These are phyloP conservation scores for Mycena chlorophos DNA, from an alignment of 768 basidiomycete genomes.

Conservation along the genomic window DNA sequence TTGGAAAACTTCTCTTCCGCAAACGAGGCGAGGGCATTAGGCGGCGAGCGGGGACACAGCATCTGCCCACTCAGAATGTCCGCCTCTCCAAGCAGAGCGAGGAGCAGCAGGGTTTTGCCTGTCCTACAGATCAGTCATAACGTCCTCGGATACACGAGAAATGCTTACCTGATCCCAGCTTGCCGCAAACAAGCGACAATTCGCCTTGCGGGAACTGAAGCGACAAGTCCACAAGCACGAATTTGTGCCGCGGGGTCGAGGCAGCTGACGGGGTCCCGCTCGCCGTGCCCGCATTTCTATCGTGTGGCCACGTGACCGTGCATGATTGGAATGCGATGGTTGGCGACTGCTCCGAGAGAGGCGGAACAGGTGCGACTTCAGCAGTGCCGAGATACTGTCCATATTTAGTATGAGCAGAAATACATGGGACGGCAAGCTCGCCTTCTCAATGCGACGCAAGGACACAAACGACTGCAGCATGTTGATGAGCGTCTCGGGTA, in stretches of 20 bases:
- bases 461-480: slow-evolving; percentile 86
- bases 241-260: slow-evolving; percentile 76
- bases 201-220: slow-evolving; percentile 78
- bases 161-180: too few species aligned
- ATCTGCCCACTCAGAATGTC: slow-evolving; percentile 82
- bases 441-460: slow-evolving; percentile 83
- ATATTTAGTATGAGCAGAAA: background rate
- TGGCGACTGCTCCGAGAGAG: slow-evolving; percentile 55
- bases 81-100: slow-evolving; percentile 84
- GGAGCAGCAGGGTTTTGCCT: slow-evolving; percentile 84
- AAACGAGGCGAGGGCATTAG: slow-evolving; percentile 71
- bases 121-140: too few species aligned
- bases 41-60: slow-evolving; percentile 80
- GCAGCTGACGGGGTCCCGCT: slow-evolving; percentile 53
- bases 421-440: background rate
- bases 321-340: slow-evolving; percentile 78
- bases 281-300: slow-evolving; percentile 50
- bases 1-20: slow-evolving; percentile 39
- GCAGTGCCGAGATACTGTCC: slow-evolving; percentile 62
- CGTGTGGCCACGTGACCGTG: slow-evolving; percentile 89
- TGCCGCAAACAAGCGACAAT: slow-evolving; percentile 84
- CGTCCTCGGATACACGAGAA: too few species aligned
- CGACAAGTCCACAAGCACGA: slow-evolving; percentile 76
- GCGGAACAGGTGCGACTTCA: slow-evolving; percentile 68
- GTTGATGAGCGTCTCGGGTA: slow-evolving; percentile 91